Percentiles rank a stretch among this genome's conserved stretches.
Evolutionary conservation across 2,329 filamentous ascomycete species (phyloP).

Genomic region (Penicillium glabrum): DNA sequence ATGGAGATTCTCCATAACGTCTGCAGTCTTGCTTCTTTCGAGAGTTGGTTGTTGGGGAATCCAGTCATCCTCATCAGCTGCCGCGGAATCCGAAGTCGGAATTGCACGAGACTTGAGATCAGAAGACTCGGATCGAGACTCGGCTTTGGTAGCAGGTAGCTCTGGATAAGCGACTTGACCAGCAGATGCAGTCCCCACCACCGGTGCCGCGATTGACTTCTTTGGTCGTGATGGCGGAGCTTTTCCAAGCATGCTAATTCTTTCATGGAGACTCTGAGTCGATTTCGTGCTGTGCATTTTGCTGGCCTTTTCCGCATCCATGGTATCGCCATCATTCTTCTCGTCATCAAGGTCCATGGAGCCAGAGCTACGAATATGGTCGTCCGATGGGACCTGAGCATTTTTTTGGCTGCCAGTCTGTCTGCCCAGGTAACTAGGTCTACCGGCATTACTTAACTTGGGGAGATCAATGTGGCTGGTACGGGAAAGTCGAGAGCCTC

Average conservation of each 20-base stretch:
- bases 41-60: slow-evolving; percentile 55
- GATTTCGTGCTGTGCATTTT: slow-evolving; percentile 79
- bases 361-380: slow-evolving; percentile 48
- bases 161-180: slow-evolving; percentile 40
- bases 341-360: slow-evolving; percentile 55
- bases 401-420: slow-evolving; percentile 63
- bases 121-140: slow-evolving; percentile 25
- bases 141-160: slow-evolving; percentile 29
- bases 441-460: slow-evolving; percentile 45
- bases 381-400: slow-evolving; percentile 34
- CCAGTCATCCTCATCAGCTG: slow-evolving; percentile 58
- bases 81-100: slow-evolving; percentile 20
- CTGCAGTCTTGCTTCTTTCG: slow-evolving; percentile 61
- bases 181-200: slow-evolving; percentile 22
- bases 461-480: slow-evolving; percentile 73
- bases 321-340: slow-evolving; percentile 48
- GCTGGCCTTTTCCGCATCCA: slow-evolving; percentile 55
- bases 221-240: slow-evolving; percentile 48
- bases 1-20: slow-evolving; percentile 57
- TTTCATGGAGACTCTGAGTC: slow-evolving; percentile 89
- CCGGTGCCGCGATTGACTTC: slow-evolving; percentile 44
- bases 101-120: slow-evolving; percentile 22
- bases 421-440: slow-evolving; percentile 71
- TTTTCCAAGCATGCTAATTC: slow-evolving; percentile 74
- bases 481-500: slow-evolving; percentile 65